Percentiles rank a stretch among this genome's conserved stretches.
Conservation (phyloP, 2,329 filamentous ascomycete species). For the Phyllosticta citriasiana region DNA sequence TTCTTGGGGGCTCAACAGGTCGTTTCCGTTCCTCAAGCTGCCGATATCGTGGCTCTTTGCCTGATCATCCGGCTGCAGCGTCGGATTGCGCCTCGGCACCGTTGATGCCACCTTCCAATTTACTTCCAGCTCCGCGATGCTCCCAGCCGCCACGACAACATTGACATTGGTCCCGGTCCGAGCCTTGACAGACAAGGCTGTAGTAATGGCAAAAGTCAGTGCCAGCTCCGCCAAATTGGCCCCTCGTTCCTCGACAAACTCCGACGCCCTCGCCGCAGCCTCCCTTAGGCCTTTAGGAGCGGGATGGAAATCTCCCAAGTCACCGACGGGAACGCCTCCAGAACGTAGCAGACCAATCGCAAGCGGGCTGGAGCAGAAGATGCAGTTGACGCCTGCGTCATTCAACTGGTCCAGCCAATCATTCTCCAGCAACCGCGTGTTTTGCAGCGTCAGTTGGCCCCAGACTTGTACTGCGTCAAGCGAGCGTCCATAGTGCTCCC, state of each 20-base stretch:
- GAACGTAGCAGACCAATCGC: slow-evolving; percentile 83
- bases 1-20: not conserved
- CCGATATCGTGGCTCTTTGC: not conserved
- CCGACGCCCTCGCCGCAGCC: not conserved
- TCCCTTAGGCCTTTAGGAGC: slow-evolving; percentile 2
- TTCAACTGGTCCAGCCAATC: slow-evolving; percentile 12
- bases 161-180: not conserved
- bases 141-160: slow-evolving; percentile 2
- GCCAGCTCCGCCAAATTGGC: slow-evolving; percentile 4
- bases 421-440: slow-evolving; percentile 45
- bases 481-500: slow-evolving; percentile 61
- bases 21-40: not conserved
- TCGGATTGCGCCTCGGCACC: not conserved
- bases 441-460: slow-evolving; percentile 78
- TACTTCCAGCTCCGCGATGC: not conserved
- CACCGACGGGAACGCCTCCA: slow-evolving; percentile 67
- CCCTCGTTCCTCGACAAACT: not conserved
- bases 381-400: slow-evolving; percentile 52
- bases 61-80: not conserved
- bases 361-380: slow-evolving; percentile 80
- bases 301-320: slow-evolving; percentile 78
- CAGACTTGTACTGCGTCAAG: slow-evolving; percentile 80
- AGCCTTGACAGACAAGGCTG: not conserved
- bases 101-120: slow-evolving; percentile 3
- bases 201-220: slow-evolving; percentile 1